Base-by-base conservation (phyloP, 176 grass and related monocot species). In the Paspalum vaginatum region DNA sequence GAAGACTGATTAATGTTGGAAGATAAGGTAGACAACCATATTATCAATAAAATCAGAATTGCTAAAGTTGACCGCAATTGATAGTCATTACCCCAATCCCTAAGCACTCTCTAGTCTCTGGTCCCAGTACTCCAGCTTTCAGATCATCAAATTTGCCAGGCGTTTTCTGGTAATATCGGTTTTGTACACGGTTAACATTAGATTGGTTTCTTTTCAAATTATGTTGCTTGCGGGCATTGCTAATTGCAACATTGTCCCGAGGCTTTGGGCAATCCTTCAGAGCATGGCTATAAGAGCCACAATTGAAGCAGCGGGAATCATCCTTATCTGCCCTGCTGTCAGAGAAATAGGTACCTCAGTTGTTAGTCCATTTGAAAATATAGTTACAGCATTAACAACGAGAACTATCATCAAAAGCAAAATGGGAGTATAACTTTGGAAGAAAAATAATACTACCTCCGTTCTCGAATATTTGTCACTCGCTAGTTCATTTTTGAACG, bases 281-380 rank as follows among this genome's bases (percentile, higher is more conserved):
- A 15, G 90, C 75, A 86, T 99, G 96, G 77, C 90, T 89, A 66
- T 99, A 99, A 24, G 96, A 99, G 40, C 96, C 88, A 76, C 96
- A 99, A 77, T 95, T 99, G 88, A 99, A 99, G 87, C 96, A 99
- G 16, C 92, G 92, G 9, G 96, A 91, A 87, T 91, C 88, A 38
- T 93, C 90, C 72, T 89, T 91, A 46, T 88, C 79, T 8, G 57
- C 65, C 79, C 93, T 93, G 80, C 77, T 82, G 79, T 64, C 37
- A 64, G 32, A 83, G 50, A 83, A 77, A 72, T 12, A 85, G 72
- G 24, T 50, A 77, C 10, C 42, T 88, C 18, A 64, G 42, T 53
- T 78, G 50, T 38, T 53, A 11, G 42, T 81, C 21, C 60, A 81
- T 8, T 4, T 41, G 26, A 82, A 67, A 38, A 17, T 72, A 75